Conservation (phyloP, 139 green algal species). For the Penium margaritaceum region DNA sequence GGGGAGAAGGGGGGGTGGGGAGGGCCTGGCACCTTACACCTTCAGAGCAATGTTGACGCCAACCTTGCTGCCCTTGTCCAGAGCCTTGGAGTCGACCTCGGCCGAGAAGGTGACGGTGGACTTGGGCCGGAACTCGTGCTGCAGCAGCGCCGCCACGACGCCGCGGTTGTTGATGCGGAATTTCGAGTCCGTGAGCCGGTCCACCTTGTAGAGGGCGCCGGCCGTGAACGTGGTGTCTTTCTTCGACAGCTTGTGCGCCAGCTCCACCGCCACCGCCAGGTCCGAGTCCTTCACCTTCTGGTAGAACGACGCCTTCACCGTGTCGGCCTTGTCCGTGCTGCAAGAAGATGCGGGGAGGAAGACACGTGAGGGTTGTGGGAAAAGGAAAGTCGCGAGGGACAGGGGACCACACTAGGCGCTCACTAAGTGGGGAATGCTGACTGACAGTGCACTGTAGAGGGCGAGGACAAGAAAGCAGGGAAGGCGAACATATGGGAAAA, state of each 20-base stretch:
- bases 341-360: too few species aligned
- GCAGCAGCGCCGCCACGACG: constrained; percentile 34
- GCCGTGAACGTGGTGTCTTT: constrained; percentile 42
- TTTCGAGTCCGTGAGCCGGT: constrained; percentile 28
- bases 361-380: too few species aligned
- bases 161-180: constrained; percentile 39
- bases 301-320: constrained; percentile 41
- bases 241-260: constrained; percentile 42
- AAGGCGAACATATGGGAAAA: too few species aligned
- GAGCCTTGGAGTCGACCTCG: constrained; percentile 44
- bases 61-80: constrained; percentile 45
- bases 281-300: constrained; percentile 35
- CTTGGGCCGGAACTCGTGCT: constrained; percentile 44
- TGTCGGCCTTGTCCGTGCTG: constrained; percentile 47
- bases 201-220: constrained; percentile 25
- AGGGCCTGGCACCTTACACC: too few species aligned
- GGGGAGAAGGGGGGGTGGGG: too few species aligned
- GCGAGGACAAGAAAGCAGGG: background rate
- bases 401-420: background rate
- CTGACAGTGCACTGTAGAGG: background rate
- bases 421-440: background rate
- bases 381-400: background rate
- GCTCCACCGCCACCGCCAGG: constrained; percentile 27
- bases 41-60: constrained; percentile 36
- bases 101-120: constrained; percentile 32